Percentiles rank a stretch among this genome's conserved stretches.
Conservation (phyloP, 1,139 yeast genomes). For the Diutina pseudorugosa region DNA sequence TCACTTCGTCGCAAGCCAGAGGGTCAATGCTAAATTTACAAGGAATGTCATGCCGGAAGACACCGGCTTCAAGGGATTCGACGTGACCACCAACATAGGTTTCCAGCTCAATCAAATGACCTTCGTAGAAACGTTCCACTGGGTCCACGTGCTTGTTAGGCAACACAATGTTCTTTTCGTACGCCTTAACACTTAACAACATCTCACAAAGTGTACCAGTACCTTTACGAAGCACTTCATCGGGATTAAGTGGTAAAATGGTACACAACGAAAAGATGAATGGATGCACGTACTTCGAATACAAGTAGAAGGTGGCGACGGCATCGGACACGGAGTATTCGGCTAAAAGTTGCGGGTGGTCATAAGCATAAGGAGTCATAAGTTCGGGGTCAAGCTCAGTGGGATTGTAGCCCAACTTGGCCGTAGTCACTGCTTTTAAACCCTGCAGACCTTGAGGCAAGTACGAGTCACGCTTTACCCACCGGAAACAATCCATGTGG, state of each 20-base stretch:
- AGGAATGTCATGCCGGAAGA: slow-evolving; percentile 80
- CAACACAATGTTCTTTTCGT: slow-evolving; percentile 56
- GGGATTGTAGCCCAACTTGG: slow-evolving; percentile 91
- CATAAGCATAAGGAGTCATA: slow-evolving; percentile 96
- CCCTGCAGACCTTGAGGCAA: slow-evolving; percentile 98
- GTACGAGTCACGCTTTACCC: slow-evolving; percentile 99
- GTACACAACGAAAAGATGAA: slow-evolving; percentile 93
- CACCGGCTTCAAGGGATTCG: slow-evolving; percentile 96
- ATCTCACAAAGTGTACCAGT: slow-evolving; percentile 98
- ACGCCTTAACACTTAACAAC: slow-evolving; percentile 96
- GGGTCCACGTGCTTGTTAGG: slow-evolving; percentile 95
- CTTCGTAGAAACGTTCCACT: slow-evolving; percentile 83
- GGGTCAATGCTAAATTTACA: slow-evolving; percentile 72
- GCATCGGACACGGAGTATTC: slow-evolving; percentile 99
- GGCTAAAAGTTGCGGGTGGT: slow-evolving; percentile 81
- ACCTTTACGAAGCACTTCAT: slow-evolving; percentile 91
- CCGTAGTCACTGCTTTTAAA: slow-evolving; percentile 93
- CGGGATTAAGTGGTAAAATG: slow-evolving; percentile 92
- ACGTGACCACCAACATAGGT: slow-evolving; percentile 99
- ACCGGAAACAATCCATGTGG: slow-evolving; percentile 95
- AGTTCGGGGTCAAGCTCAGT: slow-evolving; percentile 94
- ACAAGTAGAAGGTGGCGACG: slow-evolving; percentile 92
- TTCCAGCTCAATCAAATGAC: slow-evolving; percentile 87
- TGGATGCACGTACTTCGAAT: slow-evolving; percentile 95
- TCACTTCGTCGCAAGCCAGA: slow-evolving; percentile 67